Base-by-base conservation (phyloP, 2,329 filamentous ascomycete species). In the Aspergillus brunneoviolaceus region DNA sequence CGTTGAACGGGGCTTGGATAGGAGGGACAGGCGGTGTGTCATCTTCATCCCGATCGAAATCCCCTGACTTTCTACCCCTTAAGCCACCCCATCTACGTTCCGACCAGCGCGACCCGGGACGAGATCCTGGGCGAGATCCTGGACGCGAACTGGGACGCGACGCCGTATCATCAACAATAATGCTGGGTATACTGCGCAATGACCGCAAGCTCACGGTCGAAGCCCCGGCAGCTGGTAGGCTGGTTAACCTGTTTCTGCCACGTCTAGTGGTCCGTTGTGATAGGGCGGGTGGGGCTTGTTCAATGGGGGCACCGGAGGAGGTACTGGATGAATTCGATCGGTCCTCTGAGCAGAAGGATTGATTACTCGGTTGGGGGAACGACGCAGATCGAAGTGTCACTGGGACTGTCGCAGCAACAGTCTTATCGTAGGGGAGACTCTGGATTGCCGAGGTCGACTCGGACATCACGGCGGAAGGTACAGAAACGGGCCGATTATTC, bases 101-200 rank as follows among this genome's bases (percentile, higher is more conserved):
- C 60, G 71, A 80, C 76, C 72, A 79, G 63, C 74, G 75, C 62
- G 76, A 81, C 57, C 75, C 74, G 6, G 76, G 76, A 25, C 76
- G 70, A 23, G 69, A 71, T n/a, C 72, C 67, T 6, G 69, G 72
- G 27, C 71, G 71, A 33, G 73, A 79, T 65, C 67, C 69, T 6
- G 73, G 73, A 29, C 73, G 69, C 19, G 73, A 79, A 65, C 67
- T 69, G 7, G 73, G 73, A 31, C 73, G 69, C 21, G 65, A 59
- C 49, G 65, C 65, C 47, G 65, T 54, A 52, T 78, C 76, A 53
- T 78, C 73, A 55, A 79, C 68, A 35, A 75, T 62, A 49, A 79
- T 79, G 60, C 72, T 78, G 52, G 77, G 77, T 45, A 79, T 73
- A 54, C 72, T 76, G 55, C 68, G 70, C 53, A 73, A 55, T 4